Base-by-base conservation (phyloP, 345 rosid species). In the Aquilaria malaccensis region DNA sequence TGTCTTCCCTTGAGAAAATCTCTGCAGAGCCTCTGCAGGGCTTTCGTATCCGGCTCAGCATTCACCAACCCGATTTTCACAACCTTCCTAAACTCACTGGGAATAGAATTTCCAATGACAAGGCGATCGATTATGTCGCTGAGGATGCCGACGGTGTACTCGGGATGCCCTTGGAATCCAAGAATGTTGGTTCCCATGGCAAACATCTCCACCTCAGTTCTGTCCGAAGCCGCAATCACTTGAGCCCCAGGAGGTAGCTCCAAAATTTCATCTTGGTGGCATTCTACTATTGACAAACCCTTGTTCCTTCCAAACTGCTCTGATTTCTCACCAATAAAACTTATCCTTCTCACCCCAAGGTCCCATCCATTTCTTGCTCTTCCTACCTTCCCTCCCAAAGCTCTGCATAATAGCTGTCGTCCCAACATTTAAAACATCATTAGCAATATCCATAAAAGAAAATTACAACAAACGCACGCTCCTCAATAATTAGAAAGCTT, bases 121-220 rank as follows among this genome's bases (percentile, higher is more conserved):
- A 89, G 94, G 61, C 97, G 96, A 60, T 87, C 96, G 3, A 89
- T 75, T 63, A 93, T 84, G 66, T 79, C 75, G 56, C 11, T 68
- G 54, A 93, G 79, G 54, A 93, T 89, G 76, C 85, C 97, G 50
- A 76, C 84, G 73, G 89, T 83, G 72, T 89, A 87, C 68, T 93
- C 98, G 9, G 94, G 97, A 63, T 93, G 96, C 30, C 98, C 97
- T 80, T 93, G 98, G 64, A 93, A 78, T 13, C 96, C 94, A 47
- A 87, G 67, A 52, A 93, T 76, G 64, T 75, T 91, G 41, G 80
- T 75, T 11, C 82, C 92, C 10, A 89, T 70, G 0, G 63, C n/a
- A 45, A 69, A 89, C 87, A 89, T 85, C 64, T 93, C 98, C 6
- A 93, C 85, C 9, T 84, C 85, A 52, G 91, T 89, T 53, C 79